Evolutionary conservation across 306 rosid genomes (phyloP).

Genomic region (Medicago truncatula): MtrunA17r5.0-ANR NC_053047.1:21527001-21527500

Average conservation of each 20-base stretch:
- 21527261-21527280: slow-evolving; percentile 10
- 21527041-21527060: slow-evolving; percentile 7
- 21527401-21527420: no score
- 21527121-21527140: slow-evolving; percentile 2
- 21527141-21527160: slow-evolving; percentile 18
- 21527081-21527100: slow-evolving; percentile 23
- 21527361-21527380: no score
- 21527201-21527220: slow-evolving; percentile 13
- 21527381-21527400: no score
- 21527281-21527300: neutral
- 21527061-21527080: slow-evolving; percentile 33
- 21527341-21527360: no score
- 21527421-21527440: no score
- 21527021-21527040: slow-evolving; percentile 28
- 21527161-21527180: slow-evolving; percentile 31
- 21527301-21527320: no score
- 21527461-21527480: no score
- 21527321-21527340: no score
- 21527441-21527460: no score
- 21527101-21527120: no score
- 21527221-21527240: slow-evolving; percentile 26
- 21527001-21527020: slow-evolving; percentile 42
- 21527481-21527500: no score
- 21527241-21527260: slow-evolving; percentile 21
- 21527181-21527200: slow-evolving; percentile 12